Base-by-base conservation (phyloP, 2,329 filamentous ascomycete genomes). In the Neocucurbitaria cava region DNA sequence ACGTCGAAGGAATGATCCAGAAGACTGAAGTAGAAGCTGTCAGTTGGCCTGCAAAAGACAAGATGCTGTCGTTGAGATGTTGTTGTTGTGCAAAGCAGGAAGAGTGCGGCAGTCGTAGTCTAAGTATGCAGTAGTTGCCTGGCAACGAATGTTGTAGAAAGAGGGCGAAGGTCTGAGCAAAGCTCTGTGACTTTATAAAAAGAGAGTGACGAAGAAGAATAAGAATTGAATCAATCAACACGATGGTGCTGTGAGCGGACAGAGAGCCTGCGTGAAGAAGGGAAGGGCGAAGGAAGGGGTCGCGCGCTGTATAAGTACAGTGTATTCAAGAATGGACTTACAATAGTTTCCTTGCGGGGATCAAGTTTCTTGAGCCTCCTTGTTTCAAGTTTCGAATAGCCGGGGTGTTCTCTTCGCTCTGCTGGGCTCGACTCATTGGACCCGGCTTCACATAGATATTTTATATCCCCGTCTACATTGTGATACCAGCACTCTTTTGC, bases 341-440 rank as follows among this genome's bases (percentile, higher is more conserved):
- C 72, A 63, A 59, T 65, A 63, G 59, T 50, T 57, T 57, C 46
- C 59, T 52, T 46, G 55, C 62, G 65, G 70, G 69, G 72, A 71
- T 71, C 57, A 62, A 46, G 56, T 62, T 66, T 66, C 60, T 54
- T 56, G 58, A 62, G 61, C 50, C 60, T 62, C 61, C 66, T 60
- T 73, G 73, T 76, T 76, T 76, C 73, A 74, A 60, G 68, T 69
- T 70, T 64, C 40, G 60, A 61, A 57, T 71, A 57, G 64, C 56
- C 59, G 55, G 59, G 50, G 61, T 62, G 55, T 59, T 56, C 56
- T 67, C 62, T 63, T 72, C 59, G 69, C 59, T 71, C 58, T 69
- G 59, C 49, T 61, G 54, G 63, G 50, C 54, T 56, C 52, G 61
- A 63, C 54, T 58, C 53, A 56, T 52, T 58, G 45, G 50, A 40